A percentile compares a stretch with the other conserved stretches of the same genome.
phyloP scores from a whole-genome alignment of 257 asterid genomes.

The Solanum paucissectum region DNA sequence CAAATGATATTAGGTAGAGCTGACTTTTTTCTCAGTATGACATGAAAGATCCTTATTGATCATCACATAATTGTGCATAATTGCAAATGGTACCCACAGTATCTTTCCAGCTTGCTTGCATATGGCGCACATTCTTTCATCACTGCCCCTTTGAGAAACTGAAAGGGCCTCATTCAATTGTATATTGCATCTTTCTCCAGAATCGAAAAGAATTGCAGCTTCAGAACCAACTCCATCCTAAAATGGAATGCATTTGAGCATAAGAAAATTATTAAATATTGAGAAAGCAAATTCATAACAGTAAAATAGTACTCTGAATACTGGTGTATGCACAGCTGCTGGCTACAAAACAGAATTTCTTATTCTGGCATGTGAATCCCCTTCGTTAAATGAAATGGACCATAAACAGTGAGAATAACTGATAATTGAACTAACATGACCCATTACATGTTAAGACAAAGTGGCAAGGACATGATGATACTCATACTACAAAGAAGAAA shows the following conservation, averaged over 20 bases:
- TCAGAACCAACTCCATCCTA: constrained; percentile 47
- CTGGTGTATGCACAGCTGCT: background rate
- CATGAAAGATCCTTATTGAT: background rate
- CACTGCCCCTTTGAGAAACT: constrained; percentile 19
- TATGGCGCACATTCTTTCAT: constrained; percentile 24
- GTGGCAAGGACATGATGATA: background rate
- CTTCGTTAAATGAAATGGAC: background rate
- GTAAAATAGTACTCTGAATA: background rate
- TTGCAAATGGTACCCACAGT: constrained; percentile 56
- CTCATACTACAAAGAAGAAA: background rate
- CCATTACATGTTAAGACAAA: background rate
- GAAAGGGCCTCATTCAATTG: constrained; percentile 12
- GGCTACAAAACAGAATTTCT: background rate
- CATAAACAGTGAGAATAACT: background rate
- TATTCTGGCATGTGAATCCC: background rate
- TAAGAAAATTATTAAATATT: background rate
- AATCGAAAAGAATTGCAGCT: constrained; percentile 27
- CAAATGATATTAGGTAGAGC: background rate
- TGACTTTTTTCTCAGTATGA: background rate
- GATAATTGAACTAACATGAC: background rate
- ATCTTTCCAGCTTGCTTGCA: constrained; percentile 56
- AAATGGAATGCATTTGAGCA: constrained; percentile 17
- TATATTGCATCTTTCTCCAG: constrained; percentile 12
- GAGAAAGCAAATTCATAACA: background rate
- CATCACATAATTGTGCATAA: constrained; percentile 2